phyloP scores from a whole-genome alignment of 805 yeast species.

The Wickerhamomyces xylosicus region DNA sequence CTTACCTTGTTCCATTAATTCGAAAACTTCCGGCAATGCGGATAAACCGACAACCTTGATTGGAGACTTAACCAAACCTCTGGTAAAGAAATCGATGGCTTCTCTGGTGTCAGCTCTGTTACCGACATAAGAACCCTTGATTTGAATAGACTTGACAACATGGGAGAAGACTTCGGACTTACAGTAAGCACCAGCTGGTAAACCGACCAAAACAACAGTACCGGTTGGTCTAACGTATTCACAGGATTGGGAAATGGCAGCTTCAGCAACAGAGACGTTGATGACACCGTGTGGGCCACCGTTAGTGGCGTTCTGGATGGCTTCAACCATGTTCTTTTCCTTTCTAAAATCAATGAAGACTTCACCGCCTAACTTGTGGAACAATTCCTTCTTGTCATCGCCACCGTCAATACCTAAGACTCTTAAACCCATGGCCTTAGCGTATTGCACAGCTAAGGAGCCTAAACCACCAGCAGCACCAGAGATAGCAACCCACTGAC shows the following conservation, averaged over 20 bases:
- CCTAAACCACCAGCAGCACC: conserved; percentile 85
- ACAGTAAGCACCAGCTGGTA: conserved; percentile 43
- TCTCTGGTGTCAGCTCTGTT: conserved; percentile 36
- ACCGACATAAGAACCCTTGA: conserved; percentile 27
- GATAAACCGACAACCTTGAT: conserved; percentile 57
- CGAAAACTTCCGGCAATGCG: conserved; percentile 58
- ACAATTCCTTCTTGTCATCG: conserved; percentile 41
- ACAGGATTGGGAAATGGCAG: conserved; percentile 30
- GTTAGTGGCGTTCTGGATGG: too few relatives aligned
- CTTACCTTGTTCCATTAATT: too few relatives aligned
- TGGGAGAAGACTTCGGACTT: conserved; percentile 41
- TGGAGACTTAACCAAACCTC: conserved; percentile 57
- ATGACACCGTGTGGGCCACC: too few relatives aligned
- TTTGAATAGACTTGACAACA: conserved; percentile 43
- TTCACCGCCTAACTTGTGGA: conserved; percentile 30
- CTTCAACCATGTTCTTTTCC: conserved; percentile 36
- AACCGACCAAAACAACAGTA: too few relatives aligned
- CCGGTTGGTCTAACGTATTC: conserved; percentile 47
- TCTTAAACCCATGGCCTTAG: conserved; percentile 64
- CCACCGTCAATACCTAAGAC: conserved; percentile 70
- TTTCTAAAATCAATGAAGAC: conserved; percentile 47
- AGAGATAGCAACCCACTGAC: conserved; percentile 65
- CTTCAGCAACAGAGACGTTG: background rate
- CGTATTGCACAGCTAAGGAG: conserved; percentile 65
- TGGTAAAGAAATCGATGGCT: conserved; percentile 56